phyloP scores from a whole-genome alignment of 2,329 filamentous ascomycete species.

The Leptographium radiaticola region DNA sequence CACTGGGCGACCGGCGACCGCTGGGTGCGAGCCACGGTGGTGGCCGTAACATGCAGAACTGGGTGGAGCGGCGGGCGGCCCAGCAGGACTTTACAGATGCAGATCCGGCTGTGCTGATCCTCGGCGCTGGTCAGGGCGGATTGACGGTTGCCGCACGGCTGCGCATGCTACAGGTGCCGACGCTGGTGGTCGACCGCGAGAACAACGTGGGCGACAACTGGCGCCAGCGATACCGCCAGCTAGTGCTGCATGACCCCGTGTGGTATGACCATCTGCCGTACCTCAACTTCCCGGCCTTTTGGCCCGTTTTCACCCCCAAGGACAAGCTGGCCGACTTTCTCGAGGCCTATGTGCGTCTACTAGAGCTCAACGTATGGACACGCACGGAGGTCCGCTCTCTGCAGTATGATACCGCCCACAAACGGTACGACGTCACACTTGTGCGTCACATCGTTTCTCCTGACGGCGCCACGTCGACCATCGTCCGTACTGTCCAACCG shows the following conservation, averaged over 20 bases:
- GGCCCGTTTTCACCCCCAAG: slow-evolving; percentile 60
- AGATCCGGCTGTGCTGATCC: slow-evolving; percentile 45
- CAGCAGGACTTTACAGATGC: slow-evolving; percentile 33
- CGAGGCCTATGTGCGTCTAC: slow-evolving; percentile 46
- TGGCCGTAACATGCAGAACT: slow-evolving; percentile 41
- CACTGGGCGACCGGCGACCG: slow-evolving; percentile 30
- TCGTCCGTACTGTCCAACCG: slow-evolving; percentile 44
- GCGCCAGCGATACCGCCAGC: slow-evolving; percentile 48
- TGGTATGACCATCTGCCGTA: slow-evolving; percentile 51
- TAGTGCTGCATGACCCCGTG: slow-evolving; percentile 56
- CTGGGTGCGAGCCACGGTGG: slow-evolving; percentile 43
- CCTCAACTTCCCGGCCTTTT: slow-evolving; percentile 47
- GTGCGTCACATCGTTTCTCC: slow-evolving; percentile 31
- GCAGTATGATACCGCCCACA: slow-evolving; percentile 34
- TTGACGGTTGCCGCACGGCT: slow-evolving; percentile 44
- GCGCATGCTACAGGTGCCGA: slow-evolving; percentile 41
- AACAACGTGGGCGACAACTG: slow-evolving; percentile 50
- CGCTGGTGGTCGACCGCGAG: slow-evolving; percentile 46
- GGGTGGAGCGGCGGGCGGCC: slow-evolving; percentile 37
- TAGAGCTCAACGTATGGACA: slow-evolving; percentile 60
- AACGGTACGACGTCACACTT: slow-evolving; percentile 42
- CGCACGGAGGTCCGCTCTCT: slow-evolving; percentile 33
- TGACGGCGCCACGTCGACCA: slow-evolving; percentile 16
- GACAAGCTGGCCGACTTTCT: slow-evolving; percentile 60
- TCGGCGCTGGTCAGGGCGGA: slow-evolving; percentile 48